Conservation (phyloP, 2,329 filamentous ascomycete species). For the Ophiosphaerella korrae region DNA sequence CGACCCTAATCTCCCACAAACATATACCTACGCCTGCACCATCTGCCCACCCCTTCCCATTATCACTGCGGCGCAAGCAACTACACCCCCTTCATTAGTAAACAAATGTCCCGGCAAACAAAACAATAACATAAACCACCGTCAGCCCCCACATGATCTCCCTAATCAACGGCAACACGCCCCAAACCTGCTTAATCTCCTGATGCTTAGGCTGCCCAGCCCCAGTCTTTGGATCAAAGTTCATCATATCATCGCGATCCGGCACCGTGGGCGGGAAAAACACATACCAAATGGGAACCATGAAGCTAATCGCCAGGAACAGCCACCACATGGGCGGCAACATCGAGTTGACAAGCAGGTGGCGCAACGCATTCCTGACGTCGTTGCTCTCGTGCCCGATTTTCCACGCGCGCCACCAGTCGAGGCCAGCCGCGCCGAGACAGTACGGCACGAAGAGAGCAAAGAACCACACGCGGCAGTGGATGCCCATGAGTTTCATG, state of each 20-base stretch:
- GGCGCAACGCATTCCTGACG: background rate
- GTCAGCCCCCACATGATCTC: slow-evolving; percentile 4
- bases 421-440: slow-evolving; percentile 4
- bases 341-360: slow-evolving; percentile 3
- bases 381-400: background rate
- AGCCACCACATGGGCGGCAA: slow-evolving; percentile 8
- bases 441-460: slow-evolving; percentile 1
- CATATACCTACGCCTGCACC: too few species aligned
- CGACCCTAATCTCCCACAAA: too few species aligned
- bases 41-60: too few species aligned
- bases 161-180: slow-evolving; percentile 4
- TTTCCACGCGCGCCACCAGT: slow-evolving; percentile 1
- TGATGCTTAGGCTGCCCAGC: slow-evolving; percentile 7
- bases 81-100: background rate
- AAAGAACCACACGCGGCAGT: slow-evolving; percentile 9
- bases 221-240: slow-evolving; percentile 5
- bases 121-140: slow-evolving; percentile 3
- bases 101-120: slow-evolving; percentile 5
- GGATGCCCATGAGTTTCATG: slow-evolving; percentile 7
- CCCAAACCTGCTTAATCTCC: slow-evolving; percentile 7
- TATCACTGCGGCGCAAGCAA: background rate
- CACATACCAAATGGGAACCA: slow-evolving; percentile 1
- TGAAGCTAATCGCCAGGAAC: slow-evolving; percentile 1
- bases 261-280: slow-evolving; percentile 3
- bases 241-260: slow-evolving; percentile 8